Percentiles rank a stretch among this genome's conserved stretches.
phyloP scores from a whole-genome alignment of 2,329 filamentous ascomycete genomes.

The Hypoxylon sp. region DNA sequence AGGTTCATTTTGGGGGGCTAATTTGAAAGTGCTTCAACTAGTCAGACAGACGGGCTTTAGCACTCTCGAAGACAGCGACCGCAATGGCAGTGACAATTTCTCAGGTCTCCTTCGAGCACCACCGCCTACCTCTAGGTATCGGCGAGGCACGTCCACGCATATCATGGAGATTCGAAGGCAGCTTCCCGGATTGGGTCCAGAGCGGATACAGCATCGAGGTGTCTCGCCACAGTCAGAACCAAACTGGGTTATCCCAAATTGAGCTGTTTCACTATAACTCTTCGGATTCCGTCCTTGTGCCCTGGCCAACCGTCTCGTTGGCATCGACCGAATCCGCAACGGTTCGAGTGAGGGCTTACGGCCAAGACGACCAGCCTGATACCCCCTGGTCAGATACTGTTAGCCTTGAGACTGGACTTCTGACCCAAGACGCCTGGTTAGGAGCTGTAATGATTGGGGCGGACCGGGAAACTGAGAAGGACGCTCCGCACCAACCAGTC shows the following conservation, averaged over 20 bases:
- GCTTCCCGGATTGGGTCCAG: constrained; percentile 60
- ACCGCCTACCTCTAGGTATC: constrained; percentile 60
- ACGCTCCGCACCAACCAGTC: constrained; percentile 52
- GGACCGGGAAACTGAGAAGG: constrained; percentile 49
- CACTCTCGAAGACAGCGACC: background rate
- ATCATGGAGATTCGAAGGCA: constrained; percentile 62
- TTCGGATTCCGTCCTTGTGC: constrained; percentile 58
- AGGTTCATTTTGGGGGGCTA: background rate
- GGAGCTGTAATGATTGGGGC: constrained; percentile 54
- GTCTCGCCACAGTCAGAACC: constrained; percentile 36
- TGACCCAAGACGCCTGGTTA: constrained; percentile 53
- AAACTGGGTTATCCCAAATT: constrained; percentile 21
- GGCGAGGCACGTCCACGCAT: constrained; percentile 61
- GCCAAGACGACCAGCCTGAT: constrained; percentile 43
- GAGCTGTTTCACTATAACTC: constrained; percentile 53
- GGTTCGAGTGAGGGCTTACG: constrained; percentile 56
- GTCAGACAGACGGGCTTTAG: background rate
- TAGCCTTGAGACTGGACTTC: constrained; percentile 56
- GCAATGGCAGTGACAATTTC: constrained; percentile 59
- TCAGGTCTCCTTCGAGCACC: constrained; percentile 60
- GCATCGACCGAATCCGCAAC: constrained; percentile 52
- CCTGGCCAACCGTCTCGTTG: constrained; percentile 60
- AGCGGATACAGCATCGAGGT: constrained; percentile 62
- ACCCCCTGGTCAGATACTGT: constrained; percentile 54
- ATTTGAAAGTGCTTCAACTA: background rate